These are phyloP conservation scores for Arabis hirsuta DNA, from an alignment of 345 rosid genomes.

Conservation along the genomic window DNA sequence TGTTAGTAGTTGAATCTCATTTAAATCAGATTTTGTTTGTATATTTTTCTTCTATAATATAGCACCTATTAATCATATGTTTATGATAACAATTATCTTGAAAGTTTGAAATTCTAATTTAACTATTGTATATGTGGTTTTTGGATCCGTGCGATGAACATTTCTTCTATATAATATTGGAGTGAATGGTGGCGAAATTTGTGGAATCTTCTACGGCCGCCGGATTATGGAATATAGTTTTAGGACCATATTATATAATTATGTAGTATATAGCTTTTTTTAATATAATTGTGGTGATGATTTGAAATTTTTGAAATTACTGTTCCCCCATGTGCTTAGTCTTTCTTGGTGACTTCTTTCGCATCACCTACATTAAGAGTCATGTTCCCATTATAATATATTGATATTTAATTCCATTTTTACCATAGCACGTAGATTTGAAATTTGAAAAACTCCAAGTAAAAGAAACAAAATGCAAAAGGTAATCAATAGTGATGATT, in stretches of 20 bases:
- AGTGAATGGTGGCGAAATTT: constrained; percentile 49
- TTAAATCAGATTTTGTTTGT: constrained; percentile 19
- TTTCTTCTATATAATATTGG: constrained; percentile 13
- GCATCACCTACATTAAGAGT: constrained; percentile 31
- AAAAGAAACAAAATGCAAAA: constrained; percentile 4
- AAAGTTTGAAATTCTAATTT: too few relatives aligned
- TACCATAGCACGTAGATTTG: constrained; percentile 12
- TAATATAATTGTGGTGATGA: constrained; percentile 12
- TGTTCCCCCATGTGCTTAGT: constrained; percentile 40
- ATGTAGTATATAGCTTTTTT: neutral
- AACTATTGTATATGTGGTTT: neutral
- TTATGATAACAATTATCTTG: neutral
- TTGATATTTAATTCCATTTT: constrained; percentile 25
- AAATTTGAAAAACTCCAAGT: constrained; percentile 18
- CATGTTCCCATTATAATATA: constrained; percentile 21
- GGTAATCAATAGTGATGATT: neutral
- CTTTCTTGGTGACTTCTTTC: constrained; percentile 31
- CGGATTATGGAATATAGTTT: constrained; percentile 26
- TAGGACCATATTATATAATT: constrained; percentile 24
- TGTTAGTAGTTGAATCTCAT: constrained; percentile 27
- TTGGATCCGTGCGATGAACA: neutral
- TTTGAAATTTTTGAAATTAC: constrained; percentile 35
- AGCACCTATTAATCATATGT: neutral
- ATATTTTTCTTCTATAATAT: constrained; percentile 12
- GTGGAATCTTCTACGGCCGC: constrained; percentile 43